phyloP scores from a whole-genome alignment of 2,329 filamentous ascomycete genomes.

The Colletotrichum nymphaeae region DNA sequence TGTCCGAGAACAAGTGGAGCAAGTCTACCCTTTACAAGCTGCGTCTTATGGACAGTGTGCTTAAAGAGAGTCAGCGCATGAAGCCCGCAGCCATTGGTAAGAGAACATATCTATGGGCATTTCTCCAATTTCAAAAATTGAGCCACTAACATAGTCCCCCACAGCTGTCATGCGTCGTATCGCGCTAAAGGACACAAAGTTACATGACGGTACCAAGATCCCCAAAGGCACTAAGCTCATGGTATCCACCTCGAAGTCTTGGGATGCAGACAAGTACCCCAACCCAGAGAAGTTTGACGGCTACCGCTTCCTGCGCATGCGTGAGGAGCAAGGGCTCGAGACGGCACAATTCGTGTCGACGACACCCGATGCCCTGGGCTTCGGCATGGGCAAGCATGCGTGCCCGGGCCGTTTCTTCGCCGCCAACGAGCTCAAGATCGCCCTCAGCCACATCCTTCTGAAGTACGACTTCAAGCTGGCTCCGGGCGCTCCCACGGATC shows the following conservation, averaged over 20 bases:
- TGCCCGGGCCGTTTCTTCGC: conserved; percentile 49
- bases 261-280: background rate
- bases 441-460: conserved; percentile 41
- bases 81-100: background rate
- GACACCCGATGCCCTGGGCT: conserved; percentile 42
- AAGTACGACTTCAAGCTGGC: conserved; percentile 41
- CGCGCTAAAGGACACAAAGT: background rate
- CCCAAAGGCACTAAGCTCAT: conserved; percentile 5
- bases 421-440: conserved; percentile 47
- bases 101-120: background rate
- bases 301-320: conserved; percentile 31
- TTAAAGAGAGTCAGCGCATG: conserved; percentile 51
- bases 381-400: conserved; percentile 46
- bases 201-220: conserved; percentile 1
- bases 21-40: conserved; percentile 50
- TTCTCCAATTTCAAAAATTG: background rate
- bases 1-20: conserved; percentile 48
- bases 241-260: background rate
- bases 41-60: conserved; percentile 52
- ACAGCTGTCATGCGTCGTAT: conserved; percentile 1
- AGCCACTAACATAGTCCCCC: background rate
- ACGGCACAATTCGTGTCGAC: conserved; percentile 48
- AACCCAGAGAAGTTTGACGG: background rate
- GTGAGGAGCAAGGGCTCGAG: conserved; percentile 38
- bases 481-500: background rate